Percentiles rank a stretch among this genome's conserved stretches.
phyloP scores from a whole-genome alignment of 139 green algal genomes.

The Volvox reticuliferus region DNA sequence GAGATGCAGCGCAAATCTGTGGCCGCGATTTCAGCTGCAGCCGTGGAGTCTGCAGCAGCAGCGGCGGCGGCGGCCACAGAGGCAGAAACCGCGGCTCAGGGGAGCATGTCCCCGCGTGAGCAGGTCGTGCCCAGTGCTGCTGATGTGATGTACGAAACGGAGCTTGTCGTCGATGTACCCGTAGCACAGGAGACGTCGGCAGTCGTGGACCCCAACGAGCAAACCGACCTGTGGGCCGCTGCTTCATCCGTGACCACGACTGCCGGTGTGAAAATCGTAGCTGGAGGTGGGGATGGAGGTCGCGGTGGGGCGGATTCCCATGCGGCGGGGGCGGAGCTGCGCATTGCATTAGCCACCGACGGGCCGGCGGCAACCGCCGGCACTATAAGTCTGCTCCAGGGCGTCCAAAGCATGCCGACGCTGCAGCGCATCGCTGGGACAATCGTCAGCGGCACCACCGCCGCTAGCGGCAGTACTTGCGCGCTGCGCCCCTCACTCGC shows the following conservation, averaged over 20 bases:
- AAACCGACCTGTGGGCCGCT: no score
- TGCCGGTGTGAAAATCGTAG: no score
- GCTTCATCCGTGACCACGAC: no score
- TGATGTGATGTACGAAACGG: conserved; percentile 44
- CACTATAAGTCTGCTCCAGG: conserved; percentile 30
- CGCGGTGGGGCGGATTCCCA: background rate
- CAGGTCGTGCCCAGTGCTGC: conserved; percentile 5
- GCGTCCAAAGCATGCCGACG: background rate
- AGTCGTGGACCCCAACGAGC: no score
- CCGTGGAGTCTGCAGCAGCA: background rate
- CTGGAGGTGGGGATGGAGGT: background rate
- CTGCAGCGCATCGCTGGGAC: background rate
- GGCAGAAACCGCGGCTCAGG: background rate
- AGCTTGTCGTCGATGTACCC: conserved; percentile 46
- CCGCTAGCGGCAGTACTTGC: background rate
- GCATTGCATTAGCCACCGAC: background rate
- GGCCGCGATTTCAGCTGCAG: background rate
- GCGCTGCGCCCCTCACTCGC: background rate
- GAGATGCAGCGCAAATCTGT: background rate
- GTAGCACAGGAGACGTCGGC: no score
- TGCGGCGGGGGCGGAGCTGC: background rate
- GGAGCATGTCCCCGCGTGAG: no score
- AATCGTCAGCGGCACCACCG: background rate
- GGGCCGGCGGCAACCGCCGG: background rate
- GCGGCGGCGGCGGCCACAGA: background rate